Evolutionary conservation across 179 eudicot species (phyloP).

Genomic region (Beta macrorhiza): DNA sequence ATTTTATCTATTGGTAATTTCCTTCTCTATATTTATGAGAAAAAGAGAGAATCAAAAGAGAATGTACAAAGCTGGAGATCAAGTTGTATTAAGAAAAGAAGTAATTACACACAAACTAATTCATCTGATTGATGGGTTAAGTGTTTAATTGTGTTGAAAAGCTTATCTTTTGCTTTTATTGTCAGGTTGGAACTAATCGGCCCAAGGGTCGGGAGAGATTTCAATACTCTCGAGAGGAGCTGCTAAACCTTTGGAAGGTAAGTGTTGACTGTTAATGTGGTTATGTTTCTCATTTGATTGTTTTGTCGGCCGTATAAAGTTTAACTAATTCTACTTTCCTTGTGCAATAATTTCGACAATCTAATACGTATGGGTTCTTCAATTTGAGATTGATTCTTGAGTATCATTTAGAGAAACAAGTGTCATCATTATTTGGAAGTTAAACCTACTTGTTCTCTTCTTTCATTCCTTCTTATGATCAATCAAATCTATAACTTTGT

Average conservation of each 20-base stretch:
- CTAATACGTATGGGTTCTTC: not conserved
- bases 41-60: too few species aligned
- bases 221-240: slow-evolving; percentile 57
- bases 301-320: not conserved
- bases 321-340: not conserved
- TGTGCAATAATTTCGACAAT: not conserved
- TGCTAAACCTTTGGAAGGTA: slow-evolving; percentile 33
- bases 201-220: slow-evolving; percentile 52
- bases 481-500: not conserved
- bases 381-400: not conserved
- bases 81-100: too few species aligned
- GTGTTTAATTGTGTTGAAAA: not conserved
- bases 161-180: not conserved
- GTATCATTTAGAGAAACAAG: not conserved
- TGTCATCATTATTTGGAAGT: not conserved
- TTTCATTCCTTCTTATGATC: not conserved
- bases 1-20: too few species aligned
- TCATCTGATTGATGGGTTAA: not conserved
- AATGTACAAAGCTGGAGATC: too few species aligned
- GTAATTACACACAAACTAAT: too few species aligned
- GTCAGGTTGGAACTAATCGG: slow-evolving; percentile 48
- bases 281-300: not conserved
- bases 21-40: too few species aligned
- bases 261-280: not conserved
- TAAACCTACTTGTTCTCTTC: not conserved